Percentiles rank a stretch among this genome's conserved stretches.
phyloP scores from a whole-genome alignment of 805 yeast species.

The Wickerhamomyces tratensis region DNA sequence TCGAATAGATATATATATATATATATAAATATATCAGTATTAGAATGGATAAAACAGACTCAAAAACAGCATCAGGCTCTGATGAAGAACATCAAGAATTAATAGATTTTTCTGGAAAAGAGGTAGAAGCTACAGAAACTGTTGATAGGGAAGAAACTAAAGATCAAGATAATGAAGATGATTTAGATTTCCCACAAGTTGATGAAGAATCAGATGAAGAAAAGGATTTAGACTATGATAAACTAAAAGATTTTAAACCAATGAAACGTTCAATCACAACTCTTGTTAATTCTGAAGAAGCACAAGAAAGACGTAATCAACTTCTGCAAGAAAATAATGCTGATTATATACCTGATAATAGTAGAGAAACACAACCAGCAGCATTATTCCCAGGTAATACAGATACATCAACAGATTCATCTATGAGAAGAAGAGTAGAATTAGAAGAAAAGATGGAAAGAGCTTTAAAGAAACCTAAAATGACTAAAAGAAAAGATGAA shows the following conservation, averaged over 20 bases:
- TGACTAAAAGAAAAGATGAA: conserved; percentile 67
- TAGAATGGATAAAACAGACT: too few relatives aligned
- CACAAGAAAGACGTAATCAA: background rate
- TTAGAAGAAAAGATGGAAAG: conserved; percentile 77
- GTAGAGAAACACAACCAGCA: too few relatives aligned
- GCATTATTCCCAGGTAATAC: background rate
- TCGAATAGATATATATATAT: too few relatives aligned
- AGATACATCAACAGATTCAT: conserved; percentile 10
- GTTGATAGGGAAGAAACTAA: background rate
- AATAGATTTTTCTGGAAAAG: background rate
- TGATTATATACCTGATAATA: too few relatives aligned
- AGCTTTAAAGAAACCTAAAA: conserved; percentile 57
- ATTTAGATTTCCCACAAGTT: conserved; percentile 2
- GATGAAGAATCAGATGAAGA: conserved; percentile 4
- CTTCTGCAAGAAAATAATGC: too few relatives aligned
- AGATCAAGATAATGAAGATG: conserved; percentile 4
- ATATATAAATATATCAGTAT: too few relatives aligned
- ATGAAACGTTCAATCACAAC: conserved; percentile 10
- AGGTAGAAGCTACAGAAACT: conserved; percentile 1
- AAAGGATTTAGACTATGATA: conserved; percentile 17
- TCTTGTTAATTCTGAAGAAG: background rate
- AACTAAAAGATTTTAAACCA: conserved; percentile 11
- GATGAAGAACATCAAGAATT: background rate
- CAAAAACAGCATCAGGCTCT: too few relatives aligned
- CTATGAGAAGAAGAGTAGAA: conserved; percentile 50